phyloP scores from a whole-genome alignment of 2,329 filamentous ascomycete genomes.

The Botrytis galanthina region DNA sequence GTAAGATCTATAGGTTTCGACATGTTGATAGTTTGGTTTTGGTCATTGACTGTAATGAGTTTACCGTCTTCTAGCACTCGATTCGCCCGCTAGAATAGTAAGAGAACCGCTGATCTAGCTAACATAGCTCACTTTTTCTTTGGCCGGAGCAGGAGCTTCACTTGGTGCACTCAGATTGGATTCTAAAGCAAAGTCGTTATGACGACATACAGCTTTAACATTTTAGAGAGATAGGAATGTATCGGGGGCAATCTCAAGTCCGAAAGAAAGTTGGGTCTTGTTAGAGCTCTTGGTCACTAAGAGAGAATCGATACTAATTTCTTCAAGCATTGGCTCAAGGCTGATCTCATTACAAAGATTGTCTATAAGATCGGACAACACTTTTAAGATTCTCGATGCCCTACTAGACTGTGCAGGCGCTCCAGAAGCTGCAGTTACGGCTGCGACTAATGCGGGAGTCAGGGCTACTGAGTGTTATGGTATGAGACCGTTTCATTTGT shows the following conservation, averaged over 20 bases:
- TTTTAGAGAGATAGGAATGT: too few relatives aligned
- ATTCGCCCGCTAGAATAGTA: too few relatives aligned
- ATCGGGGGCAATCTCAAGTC: background rate
- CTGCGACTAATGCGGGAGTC: too few relatives aligned
- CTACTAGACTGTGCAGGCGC: background rate
- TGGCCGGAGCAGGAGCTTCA: too few relatives aligned
- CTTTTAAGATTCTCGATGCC: background rate
- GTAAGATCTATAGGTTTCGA: conserved; percentile 16
- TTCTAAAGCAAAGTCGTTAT: too few relatives aligned
- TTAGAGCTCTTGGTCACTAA: conserved; percentile 8
- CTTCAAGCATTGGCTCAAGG: background rate
- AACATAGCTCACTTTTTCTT: too few relatives aligned
- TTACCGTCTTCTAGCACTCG: conserved; percentile 34
- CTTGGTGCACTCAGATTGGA: too few relatives aligned
- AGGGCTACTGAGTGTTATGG: background rate
- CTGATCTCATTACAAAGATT: background rate
- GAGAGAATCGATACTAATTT: conserved; percentile 19
- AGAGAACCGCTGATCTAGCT: too few relatives aligned
- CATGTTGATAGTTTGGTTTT: conserved; percentile 23
- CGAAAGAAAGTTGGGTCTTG: conserved; percentile 17
- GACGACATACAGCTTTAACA: too few relatives aligned
- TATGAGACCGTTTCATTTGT: background rate
- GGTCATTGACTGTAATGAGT: conserved; percentile 21
- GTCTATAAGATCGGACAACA: background rate
- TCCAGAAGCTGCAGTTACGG: background rate